Conservation (phyloP, 495 filamentous ascomycete genomes). For the Alectoria sarmentosa region DNA sequence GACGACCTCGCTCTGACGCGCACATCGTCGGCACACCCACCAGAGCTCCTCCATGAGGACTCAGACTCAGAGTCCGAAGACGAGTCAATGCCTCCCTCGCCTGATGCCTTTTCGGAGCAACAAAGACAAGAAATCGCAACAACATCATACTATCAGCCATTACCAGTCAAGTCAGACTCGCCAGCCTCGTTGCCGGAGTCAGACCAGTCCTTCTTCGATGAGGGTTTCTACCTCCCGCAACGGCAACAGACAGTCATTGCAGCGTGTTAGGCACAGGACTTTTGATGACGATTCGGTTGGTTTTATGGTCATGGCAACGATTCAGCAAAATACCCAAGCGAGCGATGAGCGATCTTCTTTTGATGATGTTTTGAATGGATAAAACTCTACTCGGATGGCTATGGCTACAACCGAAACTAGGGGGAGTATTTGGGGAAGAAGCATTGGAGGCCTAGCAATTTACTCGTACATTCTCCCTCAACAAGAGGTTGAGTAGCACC, state of each 20-base stretch:
- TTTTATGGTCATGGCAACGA: slow-evolving; percentile 40
- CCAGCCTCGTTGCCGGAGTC: slow-evolving; percentile 25
- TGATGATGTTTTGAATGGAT: background rate
- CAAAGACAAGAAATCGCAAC: slow-evolving; percentile 46
- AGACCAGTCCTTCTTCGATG: slow-evolving; percentile 48
- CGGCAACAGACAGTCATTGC: slow-evolving; percentile 39
- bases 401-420: background rate
- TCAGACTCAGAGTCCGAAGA: slow-evolving; percentile 63
- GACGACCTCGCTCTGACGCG: slow-evolving; percentile 64
- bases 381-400: slow-evolving; percentile 14
- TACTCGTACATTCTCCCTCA: background rate
- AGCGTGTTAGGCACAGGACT: slow-evolving; percentile 35
- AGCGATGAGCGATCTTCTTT: slow-evolving; percentile 19
- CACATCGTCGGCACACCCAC: slow-evolving; percentile 66
- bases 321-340: slow-evolving; percentile 38
- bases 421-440: background rate
- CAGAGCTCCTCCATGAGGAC: slow-evolving; percentile 68
- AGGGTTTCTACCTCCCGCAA: slow-evolving; percentile 54
- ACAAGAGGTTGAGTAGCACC: background rate
- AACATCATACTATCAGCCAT: slow-evolving; percentile 40
- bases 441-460: background rate
- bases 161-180: slow-evolving; percentile 33
- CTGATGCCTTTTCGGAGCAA: slow-evolving; percentile 68
- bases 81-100: slow-evolving; percentile 78
- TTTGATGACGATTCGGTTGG: slow-evolving; percentile 31